Conservation (phyloP, 2,329 filamentous ascomycete genomes). For the Stenocarpella maydis region DNA sequence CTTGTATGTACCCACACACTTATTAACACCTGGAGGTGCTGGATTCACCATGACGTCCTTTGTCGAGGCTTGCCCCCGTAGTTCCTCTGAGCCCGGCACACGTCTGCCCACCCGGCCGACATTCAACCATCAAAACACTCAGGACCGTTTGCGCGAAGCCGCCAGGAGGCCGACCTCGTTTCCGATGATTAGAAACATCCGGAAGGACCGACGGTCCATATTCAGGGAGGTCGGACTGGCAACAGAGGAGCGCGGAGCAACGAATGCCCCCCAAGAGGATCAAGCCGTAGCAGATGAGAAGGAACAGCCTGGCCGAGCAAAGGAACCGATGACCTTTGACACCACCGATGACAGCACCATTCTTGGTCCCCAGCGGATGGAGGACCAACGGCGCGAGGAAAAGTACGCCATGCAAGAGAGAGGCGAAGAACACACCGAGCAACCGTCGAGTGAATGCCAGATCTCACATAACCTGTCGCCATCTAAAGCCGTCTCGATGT, state of each 20-base stretch:
- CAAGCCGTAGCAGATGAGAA: slow-evolving; percentile 44
- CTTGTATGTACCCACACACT: not conserved
- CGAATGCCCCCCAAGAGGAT: slow-evolving; percentile 37
- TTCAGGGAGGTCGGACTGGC: slow-evolving; percentile 61
- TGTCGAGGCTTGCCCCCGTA: slow-evolving; percentile 1
- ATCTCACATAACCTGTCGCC: not conserved
- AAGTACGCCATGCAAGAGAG: not conserved
- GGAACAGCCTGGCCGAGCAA: slow-evolving; percentile 37
- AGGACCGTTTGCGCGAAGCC: slow-evolving; percentile 60
- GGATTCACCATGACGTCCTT: slow-evolving; percentile 20
- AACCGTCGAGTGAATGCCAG: not conserved
- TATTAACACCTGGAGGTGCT: not conserved
- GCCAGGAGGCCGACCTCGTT: slow-evolving; percentile 50
- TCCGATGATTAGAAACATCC: slow-evolving; percentile 54
- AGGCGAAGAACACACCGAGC: not conserved
- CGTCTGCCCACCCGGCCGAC: slow-evolving; percentile 47
- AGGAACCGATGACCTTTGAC: slow-evolving; percentile 38
- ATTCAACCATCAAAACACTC: slow-evolving; percentile 60
- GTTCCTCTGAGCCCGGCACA: not conserved
- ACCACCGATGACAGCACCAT: slow-evolving; percentile 30
- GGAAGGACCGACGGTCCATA: slow-evolving; percentile 59
- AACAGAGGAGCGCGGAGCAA: slow-evolving; percentile 44
- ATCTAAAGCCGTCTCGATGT: slow-evolving; percentile 35
- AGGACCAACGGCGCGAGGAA: slow-evolving; percentile 26
- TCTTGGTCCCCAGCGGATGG: slow-evolving; percentile 34